These are phyloP conservation scores for Lachancea fermentati DNA, from an alignment of 805 yeast species.

Conservation along the genomic window DNA sequence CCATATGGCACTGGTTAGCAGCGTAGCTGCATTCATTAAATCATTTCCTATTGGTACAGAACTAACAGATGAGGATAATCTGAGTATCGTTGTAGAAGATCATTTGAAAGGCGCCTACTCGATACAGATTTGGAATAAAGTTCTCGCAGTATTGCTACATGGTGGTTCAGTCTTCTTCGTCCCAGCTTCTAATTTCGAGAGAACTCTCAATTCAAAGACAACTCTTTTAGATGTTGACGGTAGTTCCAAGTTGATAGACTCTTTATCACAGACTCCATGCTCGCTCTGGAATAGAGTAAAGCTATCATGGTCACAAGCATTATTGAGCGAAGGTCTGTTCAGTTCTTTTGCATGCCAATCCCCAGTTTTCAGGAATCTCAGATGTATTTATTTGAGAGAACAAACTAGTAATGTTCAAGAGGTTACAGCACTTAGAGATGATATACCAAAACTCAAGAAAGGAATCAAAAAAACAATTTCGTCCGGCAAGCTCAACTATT, in stretches of 20 bases:
- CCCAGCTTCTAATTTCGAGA: conserved; percentile 16
- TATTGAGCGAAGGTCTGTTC: conserved; percentile 48
- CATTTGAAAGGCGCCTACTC: conserved; percentile 13
- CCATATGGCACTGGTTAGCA: conserved; percentile 48
- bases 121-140: conserved; percentile 42
- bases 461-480: conserved; percentile 17
- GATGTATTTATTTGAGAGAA: conserved; percentile 40
- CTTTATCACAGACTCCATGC: background rate
- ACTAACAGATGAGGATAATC: conserved; percentile 26
- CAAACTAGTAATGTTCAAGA: conserved; percentile 16
- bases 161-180: conserved; percentile 31
- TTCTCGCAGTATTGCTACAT: conserved; percentile 30
- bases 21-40: conserved; percentile 44
- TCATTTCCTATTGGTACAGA: conserved; percentile 35
- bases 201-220: conserved; percentile 8
- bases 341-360: conserved; percentile 29
- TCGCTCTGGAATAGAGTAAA: conserved; percentile 19
- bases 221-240: conserved; percentile 21
- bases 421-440: conserved; percentile 15
- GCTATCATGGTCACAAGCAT: conserved; percentile 35
- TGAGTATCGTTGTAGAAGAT: conserved; percentile 25
- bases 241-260: conserved; percentile 6
- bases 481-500: conserved; percentile 32
- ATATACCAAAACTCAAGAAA: conserved; percentile 12
- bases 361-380: conserved; percentile 24